Evolutionary conservation across 768 basidiomycete genomes (phyloP).

Genomic region (Termitomyces sp.): DNA sequence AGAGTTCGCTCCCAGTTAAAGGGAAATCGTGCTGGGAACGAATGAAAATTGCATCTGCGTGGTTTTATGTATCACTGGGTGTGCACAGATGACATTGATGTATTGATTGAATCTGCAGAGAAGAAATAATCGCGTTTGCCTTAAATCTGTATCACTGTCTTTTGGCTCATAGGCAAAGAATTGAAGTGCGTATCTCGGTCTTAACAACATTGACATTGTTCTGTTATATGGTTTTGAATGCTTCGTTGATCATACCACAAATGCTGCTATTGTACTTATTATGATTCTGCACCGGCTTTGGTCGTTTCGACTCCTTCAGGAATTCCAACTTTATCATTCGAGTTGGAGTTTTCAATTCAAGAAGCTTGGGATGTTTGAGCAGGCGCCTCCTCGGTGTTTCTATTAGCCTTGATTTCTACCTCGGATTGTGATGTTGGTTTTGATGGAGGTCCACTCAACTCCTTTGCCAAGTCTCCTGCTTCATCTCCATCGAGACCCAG

Average conservation of each 20-base stretch:
- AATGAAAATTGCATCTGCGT: conserved; percentile 45
- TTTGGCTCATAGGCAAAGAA: too few species aligned
- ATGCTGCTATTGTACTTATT: not conserved
- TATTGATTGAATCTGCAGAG: conserved; percentile 40
- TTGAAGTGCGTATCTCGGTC: conserved; percentile 21
- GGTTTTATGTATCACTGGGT: not conserved
- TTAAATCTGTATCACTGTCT: conserved; percentile 57
- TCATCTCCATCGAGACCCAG: conserved; percentile 73
- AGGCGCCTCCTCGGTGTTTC: not conserved
- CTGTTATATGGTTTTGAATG: not conserved
- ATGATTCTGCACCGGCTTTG: not conserved
- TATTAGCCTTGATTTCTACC: not conserved
- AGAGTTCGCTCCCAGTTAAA: conserved; percentile 43
- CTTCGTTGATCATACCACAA: not conserved
- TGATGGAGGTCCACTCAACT: conserved; percentile 32
- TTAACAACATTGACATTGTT: conserved; percentile 18
- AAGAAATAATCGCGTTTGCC: conserved; percentile 50
- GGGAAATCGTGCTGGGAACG: conserved; percentile 53
- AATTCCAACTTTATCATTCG: not conserved
- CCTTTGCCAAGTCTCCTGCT: conserved; percentile 70
- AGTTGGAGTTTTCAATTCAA: not conserved
- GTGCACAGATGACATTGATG: conserved; percentile 22
- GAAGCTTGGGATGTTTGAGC: not conserved
- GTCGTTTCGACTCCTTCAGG: not conserved
- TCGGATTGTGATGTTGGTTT: not conserved